Conservation (phyloP, 495 filamentous ascomycete genomes). For the Trichoderma gamsii region DNA sequence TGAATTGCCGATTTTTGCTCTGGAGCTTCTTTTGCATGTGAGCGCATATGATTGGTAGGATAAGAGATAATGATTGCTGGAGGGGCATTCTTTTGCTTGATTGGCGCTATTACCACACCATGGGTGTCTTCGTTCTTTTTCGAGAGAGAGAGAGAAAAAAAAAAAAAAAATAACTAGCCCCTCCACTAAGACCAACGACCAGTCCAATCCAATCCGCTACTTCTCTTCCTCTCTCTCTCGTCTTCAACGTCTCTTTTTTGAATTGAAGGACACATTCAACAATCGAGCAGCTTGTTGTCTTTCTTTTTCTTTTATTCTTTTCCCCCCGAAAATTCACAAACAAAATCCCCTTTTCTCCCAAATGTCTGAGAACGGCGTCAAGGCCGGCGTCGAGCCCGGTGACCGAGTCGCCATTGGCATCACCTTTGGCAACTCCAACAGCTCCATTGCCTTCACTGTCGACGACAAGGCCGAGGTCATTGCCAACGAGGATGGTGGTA, state of each 20-base stretch:
- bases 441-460: slow-evolving; percentile 85
- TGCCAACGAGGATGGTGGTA: slow-evolving; percentile 97
- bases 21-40: background rate
- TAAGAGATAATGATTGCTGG: background rate
- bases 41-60: background rate
- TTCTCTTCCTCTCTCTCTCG: background rate
- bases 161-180: slow-evolving; percentile 12
- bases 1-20: background rate
- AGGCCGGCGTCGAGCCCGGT: slow-evolving; percentile 42
- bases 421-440: slow-evolving; percentile 95
- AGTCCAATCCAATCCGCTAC: background rate
- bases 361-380: slow-evolving; percentile 34
- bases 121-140: background rate
- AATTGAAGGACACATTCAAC: background rate
- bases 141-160: background rate
- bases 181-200: background rate
- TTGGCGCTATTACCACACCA: background rate
- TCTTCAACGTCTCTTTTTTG: background rate
- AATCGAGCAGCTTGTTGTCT: background rate
- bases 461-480: slow-evolving; percentile 97
- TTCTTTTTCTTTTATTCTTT: background rate
- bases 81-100: background rate
- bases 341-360: slow-evolving; percentile 16
- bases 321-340: background rate
- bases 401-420: slow-evolving; percentile 84